Base-by-base conservation (phyloP, 176 grass and related monocot species). In the Cocos nucifera region DNA sequence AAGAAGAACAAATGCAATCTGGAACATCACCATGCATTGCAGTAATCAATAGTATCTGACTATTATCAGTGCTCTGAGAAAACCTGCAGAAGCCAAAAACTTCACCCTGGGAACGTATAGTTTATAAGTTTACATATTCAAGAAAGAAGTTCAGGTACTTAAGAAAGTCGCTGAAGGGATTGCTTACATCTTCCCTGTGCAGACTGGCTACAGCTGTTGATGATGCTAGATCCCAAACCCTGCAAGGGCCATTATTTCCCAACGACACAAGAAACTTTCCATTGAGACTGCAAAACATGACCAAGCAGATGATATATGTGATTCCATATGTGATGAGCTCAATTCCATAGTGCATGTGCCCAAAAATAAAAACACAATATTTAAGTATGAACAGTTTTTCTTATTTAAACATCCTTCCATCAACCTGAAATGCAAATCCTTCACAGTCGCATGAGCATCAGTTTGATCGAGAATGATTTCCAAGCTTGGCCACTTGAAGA, bases 371-470 rank as follows among this genome's bases (percentile, higher is more conserved):
- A 35, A 44, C 10, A 9, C 35, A 44, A 44, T 14, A 3, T 44
- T 44, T 14, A 44, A 14, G 2, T 44, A 44, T 44, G 10, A 44
- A 44, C 9, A 44, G 10, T 44, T 44, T 39, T 44, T 44, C 35
- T 44, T 44, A 44, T 12, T 12, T 14, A 44, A 44, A 44, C 35
- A 44, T 44, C 10, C 35, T 44, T 44, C 57, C 49, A 54, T 74
- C 65, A 29, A 98, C 93, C 93, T 92, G 76, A 98, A 81, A 61
- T 64, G 78, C 63, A 98, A 69, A 98, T 86, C 93, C 66, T 92
- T 98, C 35, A 98, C 57, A 6, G 73, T 80, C 54, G 82, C 68
- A 72, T 98, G 88, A 25, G 67, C 67, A 62, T 80, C 84, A 62
- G 65, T 53, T 83, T 92, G 84, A 86, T 78, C 63, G 20, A 98